phyloP scores from a whole-genome alignment of 2,329 filamentous ascomycete genomes.

The Xylariaceae sp. region DNA sequence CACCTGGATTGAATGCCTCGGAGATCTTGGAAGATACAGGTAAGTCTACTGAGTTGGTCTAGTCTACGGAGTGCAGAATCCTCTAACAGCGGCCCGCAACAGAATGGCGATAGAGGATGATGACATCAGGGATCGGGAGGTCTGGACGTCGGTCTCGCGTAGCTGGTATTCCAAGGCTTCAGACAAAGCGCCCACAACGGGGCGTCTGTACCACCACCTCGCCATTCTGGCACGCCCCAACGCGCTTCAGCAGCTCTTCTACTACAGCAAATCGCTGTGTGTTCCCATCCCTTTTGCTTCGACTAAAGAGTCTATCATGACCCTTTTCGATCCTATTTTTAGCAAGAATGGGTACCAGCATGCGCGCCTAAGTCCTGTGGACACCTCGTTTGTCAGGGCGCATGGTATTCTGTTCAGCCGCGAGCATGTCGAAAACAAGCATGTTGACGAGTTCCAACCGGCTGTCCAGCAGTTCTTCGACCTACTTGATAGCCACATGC shows the following conservation, averaged over 20 bases:
- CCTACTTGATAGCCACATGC: constrained; percentile 54
- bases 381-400: constrained; percentile 56
- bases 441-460: constrained; percentile 41
- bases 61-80: constrained; percentile 6
- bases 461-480: constrained; percentile 46
- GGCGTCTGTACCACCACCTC: constrained; percentile 81
- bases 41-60: constrained; percentile 12
- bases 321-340: constrained; percentile 59
- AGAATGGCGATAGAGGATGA: constrained; percentile 89
- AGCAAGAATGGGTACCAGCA: constrained; percentile 29
- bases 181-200: constrained; percentile 67
- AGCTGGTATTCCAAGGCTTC: constrained; percentile 84
- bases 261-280: constrained; percentile 65
- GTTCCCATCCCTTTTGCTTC: constrained; percentile 62
- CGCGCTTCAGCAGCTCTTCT: constrained; percentile 64
- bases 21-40: constrained; percentile 73
- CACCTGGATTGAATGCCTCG: constrained; percentile 90
- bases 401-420: constrained; percentile 61
- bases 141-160: constrained; percentile 73
- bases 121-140: constrained; percentile 67
- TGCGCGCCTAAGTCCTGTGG: constrained; percentile 40
- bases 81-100: neutral
- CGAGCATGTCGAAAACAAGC: constrained; percentile 40
- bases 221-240: constrained; percentile 71
- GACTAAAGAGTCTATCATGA: constrained; percentile 65